Percentiles rank a stretch among this genome's conserved stretches.
phyloP scores from a whole-genome alignment of 768 basidiomycete species.

The Mycena latifolia region DNA sequence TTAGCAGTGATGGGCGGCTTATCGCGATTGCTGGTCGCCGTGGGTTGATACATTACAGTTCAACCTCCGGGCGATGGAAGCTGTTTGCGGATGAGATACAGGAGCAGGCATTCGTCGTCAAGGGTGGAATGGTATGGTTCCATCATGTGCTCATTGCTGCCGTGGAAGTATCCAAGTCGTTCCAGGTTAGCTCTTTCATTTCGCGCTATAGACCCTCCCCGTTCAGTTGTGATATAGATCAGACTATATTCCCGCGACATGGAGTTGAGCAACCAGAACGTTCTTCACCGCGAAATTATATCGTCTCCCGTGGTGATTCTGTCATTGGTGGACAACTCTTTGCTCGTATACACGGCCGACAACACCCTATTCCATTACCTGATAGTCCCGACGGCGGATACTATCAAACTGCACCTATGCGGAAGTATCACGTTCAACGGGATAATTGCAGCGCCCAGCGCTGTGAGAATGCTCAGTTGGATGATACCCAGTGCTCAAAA shows the following conservation, averaged over 20 bases:
- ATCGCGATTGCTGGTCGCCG: slow-evolving; percentile 93
- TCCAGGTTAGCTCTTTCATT: slow-evolving; percentile 66
- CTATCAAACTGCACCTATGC: slow-evolving; percentile 89
- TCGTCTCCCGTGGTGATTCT: slow-evolving; percentile 85
- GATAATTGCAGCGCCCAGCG: slow-evolving; percentile 84
- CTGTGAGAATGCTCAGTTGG: slow-evolving; percentile 95
- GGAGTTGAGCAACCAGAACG: slow-evolving; percentile 85
- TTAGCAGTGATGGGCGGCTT: slow-evolving; percentile 91
- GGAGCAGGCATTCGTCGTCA: slow-evolving; percentile 88
- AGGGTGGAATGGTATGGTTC: slow-evolving; percentile 96
- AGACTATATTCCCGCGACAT: slow-evolving; percentile 95
- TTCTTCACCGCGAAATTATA: slow-evolving; percentile 85
- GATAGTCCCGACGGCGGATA: slow-evolving; percentile 85
- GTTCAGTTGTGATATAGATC: slow-evolving; percentile 64
- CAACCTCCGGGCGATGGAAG: slow-evolving; percentile 96
- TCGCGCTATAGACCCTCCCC: background rate
- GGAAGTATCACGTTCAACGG: slow-evolving; percentile 96
- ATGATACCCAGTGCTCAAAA: slow-evolving; percentile 95
- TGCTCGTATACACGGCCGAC: slow-evolving; percentile 94
- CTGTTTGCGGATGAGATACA: slow-evolving; percentile 84
- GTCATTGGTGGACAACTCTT: slow-evolving; percentile 93
- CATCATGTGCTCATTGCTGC: slow-evolving; percentile 95
- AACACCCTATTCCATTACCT: slow-evolving; percentile 95
- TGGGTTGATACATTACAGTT: slow-evolving; percentile 94
- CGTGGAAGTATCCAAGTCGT: slow-evolving; percentile 83